phyloP scores from a whole-genome alignment of 371 early-diverging fungal genomes.

The Mucor racemosus region DNA sequence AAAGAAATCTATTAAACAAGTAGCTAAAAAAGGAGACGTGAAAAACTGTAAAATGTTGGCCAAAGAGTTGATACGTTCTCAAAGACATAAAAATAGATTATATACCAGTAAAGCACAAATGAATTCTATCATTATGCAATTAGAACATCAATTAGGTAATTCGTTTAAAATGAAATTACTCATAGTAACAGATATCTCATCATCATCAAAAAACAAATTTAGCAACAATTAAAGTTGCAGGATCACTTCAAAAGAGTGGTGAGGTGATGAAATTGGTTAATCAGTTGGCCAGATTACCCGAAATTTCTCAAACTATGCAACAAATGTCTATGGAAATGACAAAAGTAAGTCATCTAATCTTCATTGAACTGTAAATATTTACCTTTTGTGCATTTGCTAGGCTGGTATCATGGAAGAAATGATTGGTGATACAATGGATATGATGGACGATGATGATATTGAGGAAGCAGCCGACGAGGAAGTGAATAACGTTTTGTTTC shows the following conservation, averaged over 20 bases:
- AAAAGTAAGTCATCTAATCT: constrained; percentile 60
- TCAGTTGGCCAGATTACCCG: constrained; percentile 81
- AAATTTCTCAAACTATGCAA: constrained; percentile 82
- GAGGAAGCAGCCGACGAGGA: constrained; percentile 96
- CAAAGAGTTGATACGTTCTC: constrained; percentile 82
- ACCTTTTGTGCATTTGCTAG: constrained; percentile 32
- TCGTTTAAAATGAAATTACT: too few species aligned
- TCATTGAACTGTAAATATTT: neutral
- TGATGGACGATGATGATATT: constrained; percentile 85
- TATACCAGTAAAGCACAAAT: constrained; percentile 92
- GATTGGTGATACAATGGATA: constrained; percentile 90
- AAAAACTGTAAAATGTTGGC: constrained; percentile 82
- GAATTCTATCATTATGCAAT: constrained; percentile 88
- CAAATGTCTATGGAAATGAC: constrained; percentile 96
- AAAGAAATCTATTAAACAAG: constrained; percentile 78
- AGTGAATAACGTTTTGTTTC: constrained; percentile 87
- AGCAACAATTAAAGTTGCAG: constrained; percentile 89
- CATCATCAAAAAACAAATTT: neutral
- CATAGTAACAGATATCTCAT: too few species aligned
- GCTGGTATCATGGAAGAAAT: constrained; percentile 96
- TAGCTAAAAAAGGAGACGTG: constrained; percentile 86
- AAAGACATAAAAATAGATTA: constrained; percentile 81
- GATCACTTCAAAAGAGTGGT: constrained; percentile 84
- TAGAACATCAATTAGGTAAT: constrained; percentile 86
- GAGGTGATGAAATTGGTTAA: constrained; percentile 93